Percentiles rank a stretch among this genome's conserved stretches.
Evolutionary conservation across 1,284 basidiomycete genomes (phyloP).

Genomic region (Taiwanofungus camphoratus): DNA sequence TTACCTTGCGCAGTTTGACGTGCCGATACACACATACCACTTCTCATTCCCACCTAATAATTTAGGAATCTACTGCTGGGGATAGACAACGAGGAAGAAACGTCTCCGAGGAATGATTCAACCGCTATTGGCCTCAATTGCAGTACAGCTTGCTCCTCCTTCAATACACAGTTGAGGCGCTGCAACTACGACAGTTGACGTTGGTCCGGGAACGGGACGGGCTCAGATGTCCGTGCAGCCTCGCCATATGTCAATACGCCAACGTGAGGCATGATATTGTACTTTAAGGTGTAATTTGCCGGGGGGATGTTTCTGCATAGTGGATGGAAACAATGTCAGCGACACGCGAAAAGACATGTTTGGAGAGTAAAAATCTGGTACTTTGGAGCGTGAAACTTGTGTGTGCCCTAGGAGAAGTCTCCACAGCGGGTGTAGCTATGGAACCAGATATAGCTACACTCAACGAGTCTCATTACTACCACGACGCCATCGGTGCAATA

Average conservation of each 20-base stretch:
- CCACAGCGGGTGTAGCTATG: too few relatives aligned
- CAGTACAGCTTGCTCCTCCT: too few relatives aligned
- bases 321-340: conserved; percentile 11
- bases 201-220: conserved; percentile 45
- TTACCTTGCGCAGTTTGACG: not conserved
- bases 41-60: too few relatives aligned
- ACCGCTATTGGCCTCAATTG: not conserved
- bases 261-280: conserved; percentile 89
- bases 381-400: too few relatives aligned
- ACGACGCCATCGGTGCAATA: too few relatives aligned
- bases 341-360: not conserved
- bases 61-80: too few relatives aligned
- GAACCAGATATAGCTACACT: too few relatives aligned
- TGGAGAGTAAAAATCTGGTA: too few relatives aligned
- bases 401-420: too few relatives aligned
- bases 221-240: conserved; percentile 53
- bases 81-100: not conserved
- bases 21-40: too few relatives aligned
- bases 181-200: conserved; percentile 28
- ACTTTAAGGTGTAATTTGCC: conserved; percentile 73
- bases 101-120: not conserved
- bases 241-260: conserved; percentile 75
- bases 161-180: too few relatives aligned
- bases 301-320: conserved; percentile 52
- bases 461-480: too few relatives aligned